These are phyloP conservation scores for Ganoderma lingzhi DNA, from an alignment of 1,284 basidiomycete genomes.

Conservation along the genomic window DNA sequence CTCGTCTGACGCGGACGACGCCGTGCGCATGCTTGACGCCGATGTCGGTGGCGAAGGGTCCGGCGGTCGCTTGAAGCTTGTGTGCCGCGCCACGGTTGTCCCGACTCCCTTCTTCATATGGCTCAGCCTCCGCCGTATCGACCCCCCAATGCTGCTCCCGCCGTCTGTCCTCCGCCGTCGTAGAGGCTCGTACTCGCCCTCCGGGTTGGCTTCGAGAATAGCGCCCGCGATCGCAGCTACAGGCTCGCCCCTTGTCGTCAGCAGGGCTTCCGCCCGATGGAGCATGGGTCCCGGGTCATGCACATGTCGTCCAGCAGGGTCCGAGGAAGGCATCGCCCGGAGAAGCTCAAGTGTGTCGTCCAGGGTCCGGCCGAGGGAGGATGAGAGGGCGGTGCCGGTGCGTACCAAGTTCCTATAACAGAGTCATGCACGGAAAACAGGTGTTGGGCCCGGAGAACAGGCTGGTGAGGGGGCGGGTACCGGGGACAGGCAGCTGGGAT, in stretches of 20 bases:
- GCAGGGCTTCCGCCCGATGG: slow-evolving; percentile 35
- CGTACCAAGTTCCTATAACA: slow-evolving; percentile 5
- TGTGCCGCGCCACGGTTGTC: slow-evolving; percentile 34
- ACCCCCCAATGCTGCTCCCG: slow-evolving; percentile 35
- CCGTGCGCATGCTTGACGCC: slow-evolving; percentile 16
- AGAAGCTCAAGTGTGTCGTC: slow-evolving; percentile 17
- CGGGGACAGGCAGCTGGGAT: background rate
- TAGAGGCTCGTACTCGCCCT: slow-evolving; percentile 18
- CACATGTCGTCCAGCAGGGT: background rate
- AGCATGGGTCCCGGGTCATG: slow-evolving; percentile 16
- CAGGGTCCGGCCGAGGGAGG: background rate
- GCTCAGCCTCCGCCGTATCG: slow-evolving; percentile 39
- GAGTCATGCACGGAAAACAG: slow-evolving; percentile 8
- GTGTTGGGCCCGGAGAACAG: background rate
- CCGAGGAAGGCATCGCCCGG: background rate
- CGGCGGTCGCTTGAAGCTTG: slow-evolving; percentile 35
- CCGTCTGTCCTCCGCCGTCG: slow-evolving; percentile 27
- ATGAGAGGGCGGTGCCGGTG: background rate
- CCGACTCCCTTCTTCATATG: slow-evolving; percentile 39
- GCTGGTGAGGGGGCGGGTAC: background rate
- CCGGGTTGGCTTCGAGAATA: slow-evolving; percentile 25
- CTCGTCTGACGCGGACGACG: slow-evolving; percentile 18
- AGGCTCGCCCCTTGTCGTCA: slow-evolving; percentile 39
- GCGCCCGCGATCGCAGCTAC: slow-evolving; percentile 35
- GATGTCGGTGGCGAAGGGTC: slow-evolving; percentile 9